A percentile compares a stretch with the other conserved stretches of the same genome.
Conservation (phyloP, 768 basidiomycete genomes). For the Pseudohyphozyma bogoriensis region DNA sequence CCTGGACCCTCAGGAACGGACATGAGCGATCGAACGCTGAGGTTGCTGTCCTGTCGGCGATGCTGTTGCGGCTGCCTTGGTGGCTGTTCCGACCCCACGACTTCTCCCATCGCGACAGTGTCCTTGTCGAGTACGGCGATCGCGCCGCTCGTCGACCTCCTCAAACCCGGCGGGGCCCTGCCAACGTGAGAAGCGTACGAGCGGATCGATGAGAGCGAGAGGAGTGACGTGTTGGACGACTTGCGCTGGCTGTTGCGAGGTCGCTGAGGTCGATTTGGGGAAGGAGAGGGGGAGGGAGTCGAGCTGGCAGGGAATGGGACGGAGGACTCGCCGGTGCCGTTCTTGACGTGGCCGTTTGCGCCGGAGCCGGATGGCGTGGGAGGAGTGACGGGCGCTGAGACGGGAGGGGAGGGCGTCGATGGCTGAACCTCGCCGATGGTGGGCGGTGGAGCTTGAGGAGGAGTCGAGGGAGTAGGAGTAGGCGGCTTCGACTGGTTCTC, state of each 20-base stretch:
- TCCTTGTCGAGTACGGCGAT: conserved; percentile 20
- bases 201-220: conserved; percentile 17
- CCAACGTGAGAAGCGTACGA: no score
- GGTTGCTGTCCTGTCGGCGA: no score
- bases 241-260: conserved; percentile 9
- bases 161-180: no score
- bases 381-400: not conserved
- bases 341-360: not conserved
- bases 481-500: no score
- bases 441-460: no score
- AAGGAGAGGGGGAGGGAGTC: not conserved
- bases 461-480: no score
- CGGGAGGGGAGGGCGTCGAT: not conserved
- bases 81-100: no score
- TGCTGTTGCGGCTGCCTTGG: no score
- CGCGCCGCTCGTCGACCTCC: conserved; percentile 15
- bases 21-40: no score
- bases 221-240: conserved; percentile 21
- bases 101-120: no score
- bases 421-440: not conserved
- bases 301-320: not conserved
- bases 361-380: not conserved
- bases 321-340: not conserved
- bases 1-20: no score
- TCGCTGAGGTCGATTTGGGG: not conserved